Evolutionary conservation across 2,329 filamentous ascomycete species (phyloP), one percentile per base, ranked within the genome.

Genomic region (Phaeosphaeriaceae sp.): DNA sequence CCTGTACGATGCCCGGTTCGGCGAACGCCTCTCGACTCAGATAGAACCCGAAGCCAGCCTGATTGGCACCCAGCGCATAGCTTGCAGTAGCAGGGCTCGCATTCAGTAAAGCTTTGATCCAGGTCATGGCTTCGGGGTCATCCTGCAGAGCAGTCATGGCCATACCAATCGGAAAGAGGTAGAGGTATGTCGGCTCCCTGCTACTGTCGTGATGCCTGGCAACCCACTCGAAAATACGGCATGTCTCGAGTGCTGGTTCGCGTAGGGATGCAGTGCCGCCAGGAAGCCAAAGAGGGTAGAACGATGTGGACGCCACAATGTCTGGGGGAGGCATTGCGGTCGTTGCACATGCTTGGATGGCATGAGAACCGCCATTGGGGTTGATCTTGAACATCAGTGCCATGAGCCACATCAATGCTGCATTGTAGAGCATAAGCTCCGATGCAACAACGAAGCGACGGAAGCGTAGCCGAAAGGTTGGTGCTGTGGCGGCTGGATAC

Each of bases 11-110:
- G 15, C 36, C 36, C 36, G 36, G 36, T 40, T 17, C 17, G n/a
- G 36, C 45, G 31, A 48, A 48, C 22, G 45, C 45, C 31, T 48
- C 45, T 31, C 24, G 45, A 48, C 21, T 48, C n/a, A 48, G n/a
- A 25, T 48, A 48, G 45, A 48, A 48, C n/a, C 45, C 45, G 19
- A 48, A 48, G 4, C 45, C 45, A 27, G 45, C 45, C 45, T 48
- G 45, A 19, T 48, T 48, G 45, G 22, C 45, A 17, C 45, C 45
- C 45, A 27, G 31, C 19, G 22, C 22, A 31, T 48, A 48, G 22
- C 27, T 48, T 10, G 45, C 45, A n/a, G 45, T 48, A 13, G 27
- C 45, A 48, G 45, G 45, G 45, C 45, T 48, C 10, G 15, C 11
- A n/a, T 27, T 7, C 15, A 48, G 45, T 19, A 48, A 19, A 5